Percentiles rank a stretch among this genome's conserved stretches.
These are phyloP conservation scores for Pythium aphanidermatum DNA, from an alignment of 352 stramenopile genomes.

Conservation along the genomic window DNA sequence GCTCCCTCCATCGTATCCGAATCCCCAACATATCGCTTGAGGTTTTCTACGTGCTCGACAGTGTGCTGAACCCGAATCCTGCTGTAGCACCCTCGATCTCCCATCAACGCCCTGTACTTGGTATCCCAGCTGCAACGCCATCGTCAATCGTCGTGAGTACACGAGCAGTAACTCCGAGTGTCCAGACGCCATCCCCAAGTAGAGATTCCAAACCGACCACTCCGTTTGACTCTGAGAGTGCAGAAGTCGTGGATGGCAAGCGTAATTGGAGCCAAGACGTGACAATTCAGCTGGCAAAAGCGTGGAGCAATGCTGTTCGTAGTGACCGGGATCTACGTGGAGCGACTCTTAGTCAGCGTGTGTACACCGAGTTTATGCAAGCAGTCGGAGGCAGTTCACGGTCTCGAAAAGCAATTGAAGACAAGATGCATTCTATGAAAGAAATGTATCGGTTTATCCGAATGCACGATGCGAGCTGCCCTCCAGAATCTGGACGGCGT, in stretches of 20 bases:
- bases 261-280: constrained; percentile 58
- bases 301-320: constrained; percentile 36
- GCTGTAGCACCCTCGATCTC: too few relatives aligned
- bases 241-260: constrained; percentile 30
- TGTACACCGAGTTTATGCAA: constrained; percentile 49
- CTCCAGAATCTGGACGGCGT: constrained; percentile 19
- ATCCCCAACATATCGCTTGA: constrained; percentile 55
- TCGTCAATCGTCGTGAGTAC: too few relatives aligned
- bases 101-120: too few relatives aligned
- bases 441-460: constrained; percentile 68
- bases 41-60: constrained; percentile 48
- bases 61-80: constrained; percentile 30
- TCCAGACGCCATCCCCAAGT: too few relatives aligned
- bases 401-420: constrained; percentile 55
- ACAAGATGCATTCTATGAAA: constrained; percentile 77
- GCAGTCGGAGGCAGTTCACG: constrained; percentile 37
- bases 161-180: too few relatives aligned
- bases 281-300: constrained; percentile 47
- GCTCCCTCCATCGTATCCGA: constrained; percentile 43
- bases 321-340: constrained; percentile 28
- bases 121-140: too few relatives aligned
- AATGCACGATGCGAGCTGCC: constrained; percentile 31
- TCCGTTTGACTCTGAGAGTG: not conserved
- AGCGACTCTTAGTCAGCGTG: constrained; percentile 36
- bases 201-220: too few relatives aligned